Percentiles rank a stretch among this genome's conserved stretches.
Evolutionary conservation across 371 early-diverging fungal species (phyloP).

Genomic region (Mucor sp.): DNA sequence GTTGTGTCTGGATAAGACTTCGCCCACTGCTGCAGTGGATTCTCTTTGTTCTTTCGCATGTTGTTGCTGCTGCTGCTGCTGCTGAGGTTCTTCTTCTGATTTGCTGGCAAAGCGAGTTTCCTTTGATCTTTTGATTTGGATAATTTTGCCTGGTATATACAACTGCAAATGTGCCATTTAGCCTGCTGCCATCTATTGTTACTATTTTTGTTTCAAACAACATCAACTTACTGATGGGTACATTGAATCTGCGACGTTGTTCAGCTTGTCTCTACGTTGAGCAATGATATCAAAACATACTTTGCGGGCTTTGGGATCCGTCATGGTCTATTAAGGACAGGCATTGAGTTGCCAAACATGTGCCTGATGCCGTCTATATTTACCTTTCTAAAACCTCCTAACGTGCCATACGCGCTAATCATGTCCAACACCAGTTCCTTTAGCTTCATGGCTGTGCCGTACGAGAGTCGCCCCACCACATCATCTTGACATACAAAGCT

Average conservation of each 20-base stretch:
- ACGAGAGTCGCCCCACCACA: slow-evolving; percentile 73
- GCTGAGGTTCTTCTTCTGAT: slow-evolving; percentile 3
- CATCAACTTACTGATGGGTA: slow-evolving; percentile 41
- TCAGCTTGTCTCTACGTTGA: slow-evolving; percentile 30
- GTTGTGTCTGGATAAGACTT: slow-evolving; percentile 2
- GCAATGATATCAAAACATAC: slow-evolving; percentile 35
- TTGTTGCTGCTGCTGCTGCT: slow-evolving; percentile 1
- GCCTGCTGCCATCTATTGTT: neutral
- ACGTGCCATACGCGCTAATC: slow-evolving; percentile 35
- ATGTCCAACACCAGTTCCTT: slow-evolving; percentile 47
- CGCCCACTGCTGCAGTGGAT: neutral
- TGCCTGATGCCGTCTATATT: neutral
- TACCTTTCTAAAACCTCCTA: slow-evolving; percentile 25
- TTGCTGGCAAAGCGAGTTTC: slow-evolving; percentile 5
- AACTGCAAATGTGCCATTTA: slow-evolving; percentile 17
- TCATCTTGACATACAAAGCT: slow-evolving; percentile 76
- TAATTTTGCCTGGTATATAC: slow-evolving; percentile 45
- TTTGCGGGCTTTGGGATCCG: slow-evolving; percentile 24
- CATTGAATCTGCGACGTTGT: slow-evolving; percentile 21
- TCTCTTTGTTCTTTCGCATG: neutral
- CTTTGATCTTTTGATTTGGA: slow-evolving; percentile 32
- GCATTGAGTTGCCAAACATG: neutral
- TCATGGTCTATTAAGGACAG: slow-evolving; percentile 14
- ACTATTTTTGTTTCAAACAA: neutral
- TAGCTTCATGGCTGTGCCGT: slow-evolving; percentile 65